Percentiles rank a stretch among this genome's conserved stretches.
Evolutionary conservation across 1,284 basidiomycete genomes (phyloP).

Genomic region (Ceratobasidium sp.): DNA sequence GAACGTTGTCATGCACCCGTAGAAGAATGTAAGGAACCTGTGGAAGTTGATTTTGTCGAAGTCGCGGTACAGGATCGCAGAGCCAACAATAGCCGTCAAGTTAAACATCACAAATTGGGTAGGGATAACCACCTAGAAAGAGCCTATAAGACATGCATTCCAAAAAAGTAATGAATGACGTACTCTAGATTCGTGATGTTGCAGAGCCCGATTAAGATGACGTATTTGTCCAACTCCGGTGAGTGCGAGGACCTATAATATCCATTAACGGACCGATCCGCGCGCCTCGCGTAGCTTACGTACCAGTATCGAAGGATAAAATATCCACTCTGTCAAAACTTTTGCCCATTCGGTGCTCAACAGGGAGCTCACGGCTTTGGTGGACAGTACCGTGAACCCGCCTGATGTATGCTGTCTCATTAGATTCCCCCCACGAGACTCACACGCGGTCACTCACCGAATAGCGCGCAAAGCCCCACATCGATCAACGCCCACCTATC

Average conservation of each 20-base stretch:
- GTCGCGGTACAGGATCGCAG: constrained; percentile 93
- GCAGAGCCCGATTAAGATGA: constrained; percentile 39
- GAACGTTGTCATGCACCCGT: constrained; percentile 85
- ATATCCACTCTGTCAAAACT: constrained; percentile 80
- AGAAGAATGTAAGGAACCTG: constrained; percentile 85
- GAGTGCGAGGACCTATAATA: constrained; percentile 70
- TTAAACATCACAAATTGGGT: constrained; percentile 94
- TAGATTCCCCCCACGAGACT: background rate
- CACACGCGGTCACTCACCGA: constrained; percentile 63
- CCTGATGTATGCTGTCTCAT: constrained; percentile 59
- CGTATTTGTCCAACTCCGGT: constrained; percentile 92
- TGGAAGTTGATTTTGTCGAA: constrained; percentile 85
- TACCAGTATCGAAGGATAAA: constrained; percentile 77
- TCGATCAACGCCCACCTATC: constrained; percentile 82
- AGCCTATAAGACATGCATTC: constrained; percentile 17
- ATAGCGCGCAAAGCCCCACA: constrained; percentile 87
- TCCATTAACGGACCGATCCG: constrained; percentile 47
- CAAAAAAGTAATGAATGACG: background rate
- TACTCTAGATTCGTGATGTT: constrained; percentile 34
- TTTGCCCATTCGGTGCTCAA: constrained; percentile 78
- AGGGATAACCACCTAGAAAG: constrained; percentile 82
- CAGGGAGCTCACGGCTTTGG: constrained; percentile 91
- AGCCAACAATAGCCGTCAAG: constrained; percentile 88
- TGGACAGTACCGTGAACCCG: constrained; percentile 93
- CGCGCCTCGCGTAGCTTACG: constrained; percentile 45